These are phyloP conservation scores for Candolleomyces aberdarensis DNA, from an alignment of 768 basidiomycete species.

Conservation along the genomic window DNA sequence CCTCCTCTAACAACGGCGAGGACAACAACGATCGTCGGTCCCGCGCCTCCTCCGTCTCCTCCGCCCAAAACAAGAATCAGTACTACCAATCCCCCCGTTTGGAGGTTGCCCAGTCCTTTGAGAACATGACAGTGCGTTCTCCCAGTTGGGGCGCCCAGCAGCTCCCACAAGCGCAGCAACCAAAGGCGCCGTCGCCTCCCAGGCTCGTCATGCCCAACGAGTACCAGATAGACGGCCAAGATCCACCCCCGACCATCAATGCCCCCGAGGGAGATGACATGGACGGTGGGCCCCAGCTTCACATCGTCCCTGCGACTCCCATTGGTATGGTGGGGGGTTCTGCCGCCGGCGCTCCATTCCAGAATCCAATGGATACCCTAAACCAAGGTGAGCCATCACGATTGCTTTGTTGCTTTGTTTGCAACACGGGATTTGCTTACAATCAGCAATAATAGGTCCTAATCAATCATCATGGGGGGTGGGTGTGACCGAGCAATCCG, in stretches of 20 bases:
- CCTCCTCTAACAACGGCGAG: constrained; percentile 52
- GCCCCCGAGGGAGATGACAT: constrained; percentile 36
- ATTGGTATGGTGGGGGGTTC: constrained; percentile 58
- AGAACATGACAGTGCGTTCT: constrained; percentile 62
- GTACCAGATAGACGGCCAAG: constrained; percentile 13
- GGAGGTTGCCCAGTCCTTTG: constrained; percentile 56
- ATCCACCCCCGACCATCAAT: constrained; percentile 36
- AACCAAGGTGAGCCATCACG: constrained; percentile 46
- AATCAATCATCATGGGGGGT: constrained; percentile 4
- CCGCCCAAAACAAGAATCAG: constrained; percentile 40
- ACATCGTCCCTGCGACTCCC: constrained; percentile 83
- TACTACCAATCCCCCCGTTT: constrained; percentile 50
- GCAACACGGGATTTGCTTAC: not conserved
- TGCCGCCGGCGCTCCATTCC: constrained; percentile 45
- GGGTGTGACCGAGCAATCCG: not conserved
- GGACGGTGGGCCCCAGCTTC: constrained; percentile 57
- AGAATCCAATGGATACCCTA: constrained; percentile 45
- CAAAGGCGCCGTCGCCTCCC: constrained; percentile 66
- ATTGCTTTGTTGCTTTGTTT: constrained; percentile 2
- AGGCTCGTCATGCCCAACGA: constrained; percentile 52
- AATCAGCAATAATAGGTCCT: not conserved
- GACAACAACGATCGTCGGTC: constrained; percentile 44
- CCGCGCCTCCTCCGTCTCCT: constrained; percentile 68
- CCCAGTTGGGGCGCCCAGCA: constrained; percentile 54
- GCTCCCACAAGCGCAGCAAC: constrained; percentile 36